A percentile compares a stretch with the other conserved stretches of the same genome.
Conservation (phyloP, 2,329 filamentous ascomycete species). For the Claviceps pazoutovae region DNA sequence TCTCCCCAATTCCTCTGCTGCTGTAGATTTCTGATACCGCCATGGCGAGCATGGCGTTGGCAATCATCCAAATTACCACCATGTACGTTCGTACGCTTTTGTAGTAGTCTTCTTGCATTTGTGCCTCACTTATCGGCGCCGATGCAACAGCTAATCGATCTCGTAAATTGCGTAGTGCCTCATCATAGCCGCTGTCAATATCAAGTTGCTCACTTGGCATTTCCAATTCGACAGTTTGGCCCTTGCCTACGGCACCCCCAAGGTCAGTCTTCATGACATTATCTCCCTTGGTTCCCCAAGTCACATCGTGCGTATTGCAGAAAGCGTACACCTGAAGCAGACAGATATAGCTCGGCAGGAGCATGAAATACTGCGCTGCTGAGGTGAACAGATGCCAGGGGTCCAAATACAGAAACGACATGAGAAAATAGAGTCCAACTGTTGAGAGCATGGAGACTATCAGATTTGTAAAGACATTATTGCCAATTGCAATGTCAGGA, state of each 20-base stretch:
- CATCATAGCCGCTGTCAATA: constrained; percentile 95
- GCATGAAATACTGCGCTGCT: constrained; percentile 77
- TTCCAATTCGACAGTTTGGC: constrained; percentile 78
- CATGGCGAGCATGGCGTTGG: constrained; percentile 90
- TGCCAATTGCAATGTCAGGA: constrained; percentile 46
- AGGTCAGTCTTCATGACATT: constrained; percentile 90
- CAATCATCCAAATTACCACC: constrained; percentile 87
- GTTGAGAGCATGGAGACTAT: constrained; percentile 84
- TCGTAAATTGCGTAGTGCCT: constrained; percentile 87
- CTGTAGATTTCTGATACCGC: constrained; percentile 76
- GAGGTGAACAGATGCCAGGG: constrained; percentile 99
- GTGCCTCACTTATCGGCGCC: constrained; percentile 50
- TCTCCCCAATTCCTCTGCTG: constrained; percentile 55
- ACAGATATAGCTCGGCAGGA: constrained; percentile 89
- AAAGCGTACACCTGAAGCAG: constrained; percentile 97
- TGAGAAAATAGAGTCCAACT: constrained; percentile 85
- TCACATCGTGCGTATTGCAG: constrained; percentile 97
- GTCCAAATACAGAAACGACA: constrained; percentile 92
- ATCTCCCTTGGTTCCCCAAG: constrained; percentile 97
- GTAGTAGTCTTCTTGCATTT: constrained; percentile 97
- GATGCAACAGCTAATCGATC: constrained; percentile 74
- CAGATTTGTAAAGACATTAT: constrained; percentile 89
- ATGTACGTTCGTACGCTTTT: constrained; percentile 95
- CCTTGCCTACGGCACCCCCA: constrained; percentile 67
- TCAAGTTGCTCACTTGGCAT: constrained; percentile 98